Percentiles rank a stretch among this genome's conserved stretches.
phyloP scores from a whole-genome alignment of 345 rosid genomes.

The Ceriops zippeliana region DNA sequence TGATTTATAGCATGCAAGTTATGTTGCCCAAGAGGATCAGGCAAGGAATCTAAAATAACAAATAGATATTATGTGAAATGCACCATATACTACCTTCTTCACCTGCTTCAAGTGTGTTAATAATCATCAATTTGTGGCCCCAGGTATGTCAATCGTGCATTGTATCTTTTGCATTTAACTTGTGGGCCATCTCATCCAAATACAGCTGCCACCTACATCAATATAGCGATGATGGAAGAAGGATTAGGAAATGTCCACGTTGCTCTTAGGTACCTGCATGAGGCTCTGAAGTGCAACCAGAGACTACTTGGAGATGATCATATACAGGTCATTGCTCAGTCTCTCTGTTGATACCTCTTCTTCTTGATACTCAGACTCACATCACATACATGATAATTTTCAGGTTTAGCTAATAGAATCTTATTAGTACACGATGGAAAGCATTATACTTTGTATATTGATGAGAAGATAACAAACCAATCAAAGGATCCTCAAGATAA shows the following conservation, averaged over 20 bases:
- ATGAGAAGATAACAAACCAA: too few species aligned
- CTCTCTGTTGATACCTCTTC: neutral
- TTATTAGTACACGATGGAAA: too few species aligned
- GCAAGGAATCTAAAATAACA: neutral
- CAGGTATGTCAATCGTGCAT: conserved; percentile 36
- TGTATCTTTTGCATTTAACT: conserved; percentile 34
- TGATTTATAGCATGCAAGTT: neutral
- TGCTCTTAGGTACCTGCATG: conserved; percentile 38
- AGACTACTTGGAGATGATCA: conserved; percentile 37
- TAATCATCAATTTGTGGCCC: neutral
- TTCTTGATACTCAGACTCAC: neutral
- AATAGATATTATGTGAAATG: neutral
- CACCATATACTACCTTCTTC: neutral
- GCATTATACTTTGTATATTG: too few species aligned
- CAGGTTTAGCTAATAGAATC: too few species aligned
- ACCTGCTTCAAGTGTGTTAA: neutral
- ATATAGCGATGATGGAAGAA: conserved; percentile 41
- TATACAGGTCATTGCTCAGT: conserved; percentile 22
- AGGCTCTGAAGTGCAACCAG: conserved; percentile 38
- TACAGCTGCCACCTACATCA: conserved; percentile 39
- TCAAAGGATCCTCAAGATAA: too few species aligned
- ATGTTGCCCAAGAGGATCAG: neutral
- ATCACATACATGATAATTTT: neutral
- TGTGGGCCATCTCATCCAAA: conserved; percentile 40
- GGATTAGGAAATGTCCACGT: conserved; percentile 36